Evolutionary conservation across 352 stramenopile genomes (phyloP).

Genomic region (Phytophthora agathidicida): DNA sequence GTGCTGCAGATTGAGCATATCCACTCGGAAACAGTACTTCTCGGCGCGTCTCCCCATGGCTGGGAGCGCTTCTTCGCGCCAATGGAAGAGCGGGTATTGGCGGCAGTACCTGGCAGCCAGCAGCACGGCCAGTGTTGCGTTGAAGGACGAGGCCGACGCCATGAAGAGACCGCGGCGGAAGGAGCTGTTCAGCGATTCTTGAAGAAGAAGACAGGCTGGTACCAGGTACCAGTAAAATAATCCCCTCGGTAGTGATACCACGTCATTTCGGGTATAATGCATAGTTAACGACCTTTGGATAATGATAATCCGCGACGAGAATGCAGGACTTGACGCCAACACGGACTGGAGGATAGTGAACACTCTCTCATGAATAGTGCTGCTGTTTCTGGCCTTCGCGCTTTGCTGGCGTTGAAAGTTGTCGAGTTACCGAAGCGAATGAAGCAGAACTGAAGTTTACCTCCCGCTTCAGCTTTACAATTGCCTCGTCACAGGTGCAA

Average conservation of each 20-base stretch:
- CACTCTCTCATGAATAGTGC: no score
- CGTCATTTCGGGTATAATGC: no score
- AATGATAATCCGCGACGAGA: no score
- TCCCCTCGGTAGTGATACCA: no score
- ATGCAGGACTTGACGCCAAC: no score
- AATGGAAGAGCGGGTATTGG: conserved; percentile 71
- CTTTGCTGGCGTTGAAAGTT: no score
- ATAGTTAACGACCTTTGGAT: no score
- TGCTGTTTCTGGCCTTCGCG: no score
- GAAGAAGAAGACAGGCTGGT: conserved; percentile 6
- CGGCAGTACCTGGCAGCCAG: conserved; percentile 78
- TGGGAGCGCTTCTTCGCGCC: conserved; percentile 70
- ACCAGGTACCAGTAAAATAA: neutral
- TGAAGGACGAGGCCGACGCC: conserved; percentile 51
- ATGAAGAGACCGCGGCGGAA: conserved; percentile 3
- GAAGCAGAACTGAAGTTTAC: conserved; percentile 14
- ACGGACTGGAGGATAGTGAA: no score
- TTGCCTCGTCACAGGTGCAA: conserved; percentile 10
- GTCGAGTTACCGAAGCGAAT: no score
- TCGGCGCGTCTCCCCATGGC: conserved; percentile 58
- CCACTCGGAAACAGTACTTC: conserved; percentile 77
- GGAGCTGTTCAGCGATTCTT: no score
- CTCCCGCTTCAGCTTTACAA: conserved; percentile 8
- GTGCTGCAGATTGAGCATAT: conserved; percentile 70
- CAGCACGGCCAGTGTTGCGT: conserved; percentile 68